These are phyloP conservation scores for Hysterangium stoloniferum DNA, from an alignment of 768 basidiomycete species.

Conservation along the genomic window DNA sequence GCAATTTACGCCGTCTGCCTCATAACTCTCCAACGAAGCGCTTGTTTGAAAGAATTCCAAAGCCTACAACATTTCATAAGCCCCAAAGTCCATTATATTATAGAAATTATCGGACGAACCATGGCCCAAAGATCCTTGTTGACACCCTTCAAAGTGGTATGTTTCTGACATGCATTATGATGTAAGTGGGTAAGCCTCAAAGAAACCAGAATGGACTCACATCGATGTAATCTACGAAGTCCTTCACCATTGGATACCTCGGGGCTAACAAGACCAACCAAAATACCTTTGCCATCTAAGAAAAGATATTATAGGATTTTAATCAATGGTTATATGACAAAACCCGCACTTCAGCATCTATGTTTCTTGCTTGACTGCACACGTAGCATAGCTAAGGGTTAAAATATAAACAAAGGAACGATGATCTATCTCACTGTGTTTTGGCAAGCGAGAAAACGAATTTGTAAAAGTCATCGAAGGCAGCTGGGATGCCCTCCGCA, in stretches of 20 bases:
- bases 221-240: conserved; percentile 57
- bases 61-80: conserved; percentile 40
- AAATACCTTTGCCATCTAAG: conserved; percentile 59
- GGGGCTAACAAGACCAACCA: conserved; percentile 72
- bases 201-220: conserved; percentile 37
- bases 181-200: no score
- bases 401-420: not conserved
- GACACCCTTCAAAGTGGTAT: conserved; percentile 60
- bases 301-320: not conserved
- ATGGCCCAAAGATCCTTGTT: conserved; percentile 86
- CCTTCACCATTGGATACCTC: conserved; percentile 56
- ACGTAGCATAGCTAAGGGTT: not conserved
- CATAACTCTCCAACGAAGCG: conserved; percentile 56
- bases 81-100: not conserved
- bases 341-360: conserved; percentile 69
- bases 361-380: conserved; percentile 58
- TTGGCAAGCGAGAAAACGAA: conserved; percentile 70
- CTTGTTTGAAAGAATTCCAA: conserved; percentile 65
- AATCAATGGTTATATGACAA: not conserved
- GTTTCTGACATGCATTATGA: conserved; percentile 25
- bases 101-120: conserved; percentile 35
- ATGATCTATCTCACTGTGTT: conserved; percentile 47
- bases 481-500: conserved; percentile 38
- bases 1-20: conserved; percentile 60
- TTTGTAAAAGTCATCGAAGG: conserved; percentile 58